Evolutionary conservation across 1,284 basidiomycete genomes (phyloP), one percentile per base, ranked within the genome.

Genomic region (Coniferiporia weirii): DNA sequence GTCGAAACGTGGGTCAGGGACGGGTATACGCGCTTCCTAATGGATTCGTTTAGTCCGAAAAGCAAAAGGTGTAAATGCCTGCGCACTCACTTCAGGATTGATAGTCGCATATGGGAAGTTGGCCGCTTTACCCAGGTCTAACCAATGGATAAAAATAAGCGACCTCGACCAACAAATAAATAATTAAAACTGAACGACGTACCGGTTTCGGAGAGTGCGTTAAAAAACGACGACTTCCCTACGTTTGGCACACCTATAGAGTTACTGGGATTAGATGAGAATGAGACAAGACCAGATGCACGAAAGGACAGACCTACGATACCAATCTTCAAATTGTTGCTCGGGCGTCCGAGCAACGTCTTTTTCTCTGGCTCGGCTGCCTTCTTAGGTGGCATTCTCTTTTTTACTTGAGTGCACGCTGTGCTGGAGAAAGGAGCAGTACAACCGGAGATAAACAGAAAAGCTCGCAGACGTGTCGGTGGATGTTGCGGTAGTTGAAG

Each of bases 41-140:
- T n/a, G 56, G 36, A 52, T 19, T 34, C 8, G 46, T 27, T 46
- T 27, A 45, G 17, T 45, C 38, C 51, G 5, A 40, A 35, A 52
- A 32, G 13, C 17, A 32, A 50, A 32, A 48, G 13, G 15, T 19
- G 45, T 13, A 4, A 43, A 47, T 8, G 22, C 36, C 8, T 15
- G 17, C 12, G 17, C 17, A 68, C 69, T 54, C 61, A 77, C 77
- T 81, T 86, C 93, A 67, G 80, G 93, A 76, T 93, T 89, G 72
- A 98, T 97, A 55, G 95, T 98, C 12, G 95, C 95, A 69, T 98
- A 99, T 17, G 97, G 97, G 73, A 97, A 99, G 81, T 99, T 99
- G 74, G 95, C 95, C 49, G 93, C 88, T 74, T 97, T 96, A 66
- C 93, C 96, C n/a, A 98, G 83, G 75, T 98, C 91, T 94, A 64